Evolutionary conservation across 345 rosid species (phyloP), one percentile per base, ranked within the genome.

Genomic region (Eutrema yunnanense): DNA sequence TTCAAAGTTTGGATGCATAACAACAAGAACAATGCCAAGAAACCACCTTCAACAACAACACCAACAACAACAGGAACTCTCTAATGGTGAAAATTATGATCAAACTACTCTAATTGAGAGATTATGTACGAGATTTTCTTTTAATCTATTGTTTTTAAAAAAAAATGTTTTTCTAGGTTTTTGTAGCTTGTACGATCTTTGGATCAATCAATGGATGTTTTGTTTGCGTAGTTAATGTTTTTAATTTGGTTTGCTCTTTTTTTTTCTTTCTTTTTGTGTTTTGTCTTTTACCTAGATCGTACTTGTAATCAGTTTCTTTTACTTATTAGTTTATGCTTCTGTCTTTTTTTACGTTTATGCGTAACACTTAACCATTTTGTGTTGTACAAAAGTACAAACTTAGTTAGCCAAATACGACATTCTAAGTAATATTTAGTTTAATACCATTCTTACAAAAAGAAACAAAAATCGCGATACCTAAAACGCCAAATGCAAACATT

Each of bases 1-100:
- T 86, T 90, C 76, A 88, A 88, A 74, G 96, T 90, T 6, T 90
- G 96, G 96, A 88, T 90, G 96, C 96, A 90, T 54, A 90, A 90
- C 69, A 90, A 90, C 73, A 90, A 90, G 87, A 86, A 72, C 62
- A 70, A 75, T 64, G 85, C 78, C 27, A 88, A 75, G 86, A 88
- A 84, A 79, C 84, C 83, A 62, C 30, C 59, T 57, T 19, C 22
- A 19, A 22, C 69, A 44, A 6, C 16, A 16, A 16, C 22, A 19
- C n/a, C 69, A 44, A 6, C 16, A 16, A 16, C 74, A 14, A 5
- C 65, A 22, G 40, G 9, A 34, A 55, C 65, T 54, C 46, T 63
- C 52, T 76, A 47, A 62, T 54, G 41, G 10, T 3, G 34, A 0
- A 48, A 32, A 32, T 32, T 1, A 47, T 65, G 11, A 57, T 65